Base-by-base conservation (phyloP, 768 basidiomycete species). In the Gloeophyllum trabeum region DNA sequence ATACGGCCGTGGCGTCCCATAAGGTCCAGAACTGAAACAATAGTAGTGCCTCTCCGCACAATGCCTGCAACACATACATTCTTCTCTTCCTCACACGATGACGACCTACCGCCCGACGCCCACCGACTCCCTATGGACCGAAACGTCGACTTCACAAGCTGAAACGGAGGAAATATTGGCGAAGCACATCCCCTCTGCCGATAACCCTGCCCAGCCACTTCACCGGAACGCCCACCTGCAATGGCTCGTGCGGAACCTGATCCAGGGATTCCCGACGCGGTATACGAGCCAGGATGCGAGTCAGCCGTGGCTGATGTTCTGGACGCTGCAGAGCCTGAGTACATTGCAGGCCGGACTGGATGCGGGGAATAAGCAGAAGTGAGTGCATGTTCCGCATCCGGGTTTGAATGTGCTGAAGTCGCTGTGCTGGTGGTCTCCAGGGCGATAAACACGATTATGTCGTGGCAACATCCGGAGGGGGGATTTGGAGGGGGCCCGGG, bases 221-320 rank as follows among this genome's bases (percentile, higher is more conserved):
- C 65, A 84, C 30, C 75, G 71, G 52, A 70, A 73, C 34, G 57
- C 66, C 2, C 92, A 96, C 56, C 64, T 91, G 49, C 75, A 82
- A 46, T 94, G 76, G 54, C 73, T 94, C 19, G 67, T 77, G 1
- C 69, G 79, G 20, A 75, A 81, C 47, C 69, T 90, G 41, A 54
- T 79, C 5, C 84, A 90, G 54, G 79, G 88, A 2, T 84, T 98
- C 35, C 89, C 92, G 0, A 64, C 69, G 7, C 69, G 79, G 43
- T 98, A 89, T 56, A 70, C 67, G 16, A 79, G 78, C 36, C 84
- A 97, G 52, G 96, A 98, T 56, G 93, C 94, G 0, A 92, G 88
- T 50, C 82, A 94, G 52, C 86, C 96, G 0, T 98, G 96, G 96
- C 64, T 97, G 22, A 57, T 97, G 45, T 97, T 87, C 62, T 98